Evolutionary conservation across 2,329 filamentous ascomycete species (phyloP).

Genomic region (Aphanoascus verrucosus): DNA sequence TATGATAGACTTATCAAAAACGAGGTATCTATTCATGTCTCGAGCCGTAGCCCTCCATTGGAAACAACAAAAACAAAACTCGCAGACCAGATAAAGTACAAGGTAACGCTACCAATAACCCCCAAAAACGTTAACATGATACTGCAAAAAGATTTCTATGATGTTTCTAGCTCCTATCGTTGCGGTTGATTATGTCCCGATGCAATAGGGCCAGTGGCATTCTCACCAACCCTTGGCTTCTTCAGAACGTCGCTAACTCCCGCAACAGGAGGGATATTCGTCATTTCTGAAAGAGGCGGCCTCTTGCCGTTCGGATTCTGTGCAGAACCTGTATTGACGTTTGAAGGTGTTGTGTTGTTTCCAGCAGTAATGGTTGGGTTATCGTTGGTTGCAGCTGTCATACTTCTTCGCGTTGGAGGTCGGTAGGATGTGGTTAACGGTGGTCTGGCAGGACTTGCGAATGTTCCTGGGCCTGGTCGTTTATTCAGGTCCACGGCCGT

Average conservation of each 20-base stretch:
- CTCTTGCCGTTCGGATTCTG: conserved; percentile 31
- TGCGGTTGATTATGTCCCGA: neutral
- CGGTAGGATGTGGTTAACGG: conserved; percentile 34
- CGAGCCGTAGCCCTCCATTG: too few species aligned
- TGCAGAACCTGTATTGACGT: neutral
- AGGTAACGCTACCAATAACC: too few species aligned
- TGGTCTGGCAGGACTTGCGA: conserved; percentile 19
- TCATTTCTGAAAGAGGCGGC: conserved; percentile 36
- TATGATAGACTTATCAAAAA: neutral
- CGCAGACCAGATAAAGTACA: too few species aligned
- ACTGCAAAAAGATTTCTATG: neutral
- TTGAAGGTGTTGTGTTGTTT: conserved; percentile 20
- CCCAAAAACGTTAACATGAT: too few species aligned
- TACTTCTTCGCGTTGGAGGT: conserved; percentile 35
- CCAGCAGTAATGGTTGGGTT: conserved; percentile 17
- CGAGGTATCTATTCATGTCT: neutral
- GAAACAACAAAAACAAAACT: too few species aligned
- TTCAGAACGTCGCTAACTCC: conserved; percentile 15
- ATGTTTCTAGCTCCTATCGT: neutral
- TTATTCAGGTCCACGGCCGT: neutral
- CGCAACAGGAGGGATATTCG: conserved; percentile 27
- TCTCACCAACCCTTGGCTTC: conserved; percentile 10
- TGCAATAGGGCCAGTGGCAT: neutral
- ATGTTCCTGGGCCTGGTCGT: conserved; percentile 9
- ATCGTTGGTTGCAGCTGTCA: conserved; percentile 19